Base-by-base conservation (phyloP, 2,329 filamentous ascomycete genomes). In the Neonectria hederae region DNA sequence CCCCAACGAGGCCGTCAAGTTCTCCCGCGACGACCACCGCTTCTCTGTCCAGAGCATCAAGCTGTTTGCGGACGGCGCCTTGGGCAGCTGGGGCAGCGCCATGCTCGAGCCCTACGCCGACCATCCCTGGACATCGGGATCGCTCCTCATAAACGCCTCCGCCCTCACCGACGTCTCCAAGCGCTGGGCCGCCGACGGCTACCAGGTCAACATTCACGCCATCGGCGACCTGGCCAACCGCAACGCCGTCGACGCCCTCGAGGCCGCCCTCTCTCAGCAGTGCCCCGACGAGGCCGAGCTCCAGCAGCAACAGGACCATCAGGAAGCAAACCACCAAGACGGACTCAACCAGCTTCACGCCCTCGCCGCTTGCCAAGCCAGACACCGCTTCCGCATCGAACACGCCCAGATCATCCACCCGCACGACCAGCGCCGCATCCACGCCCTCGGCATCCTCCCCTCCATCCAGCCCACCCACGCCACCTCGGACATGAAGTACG, bases 401-500 rank as follows among this genome's bases (percentile, higher is more conserved):
- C 90, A 92, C 78, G 79, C 89, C 0, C 90, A 92, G 70, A 91
- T 92, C 69, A 88, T 92, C 63, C 86, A 90, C 71, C 87, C 87
- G 4, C 80, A 83, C 62, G 90, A 92, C 76, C 90, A 91, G 74
- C 77, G 69, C 1, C 84, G 89, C 30, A 86, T 92, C 71, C 80
- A 80, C 56, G 78, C 81, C 5, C 76, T 90, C 5, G 87, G 87
- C 7, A 86, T 92, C 70, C 83, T 92, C 56, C 89, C 90, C 0
- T 90, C 87, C 2, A 87, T 92, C 59, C 90, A 92, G 72, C 90
- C 90, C 5, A 92, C 90, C 0, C 90, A 92, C 72, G 89, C 90
- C 22, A 92, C 90, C 3, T 90, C 87, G 8, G 90, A 92, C 75
- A 90, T 90, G 87, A 83, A 84, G 5, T 92, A 91, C 70, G 90